Base-by-base conservation (phyloP, 1,284 basidiomycete species). In the Puccinia horiana region DNA sequence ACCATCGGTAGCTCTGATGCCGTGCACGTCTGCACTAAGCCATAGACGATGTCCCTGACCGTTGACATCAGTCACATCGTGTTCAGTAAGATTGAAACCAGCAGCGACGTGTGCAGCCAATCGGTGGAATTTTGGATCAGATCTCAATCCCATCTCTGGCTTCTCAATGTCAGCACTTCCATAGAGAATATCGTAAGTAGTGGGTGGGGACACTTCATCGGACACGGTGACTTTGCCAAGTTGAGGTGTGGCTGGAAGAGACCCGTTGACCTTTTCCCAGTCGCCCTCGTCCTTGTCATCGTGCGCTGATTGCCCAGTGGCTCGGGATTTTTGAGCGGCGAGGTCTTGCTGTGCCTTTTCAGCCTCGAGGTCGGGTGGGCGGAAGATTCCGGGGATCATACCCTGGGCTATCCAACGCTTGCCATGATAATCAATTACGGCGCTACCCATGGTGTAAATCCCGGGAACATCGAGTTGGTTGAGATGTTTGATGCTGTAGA, bases 171-270 rank as follows among this genome's bases (percentile, higher is more conserved):
- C 89, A 83, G 90, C 89, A 82, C 88, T 87, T 78, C 90, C 90
- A 86, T 91, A 90, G 85, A 90, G 88, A 86, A 89, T 89, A 54
- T 82, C 89, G 85, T 77, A 88, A 88, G 84, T 88, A 87, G 72
- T 88, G 87, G 44, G 87, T 83, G 72, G 86, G 84, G 67, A 86
- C 85, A 83, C 86, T 49, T 77, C 58, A 20, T 67, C 75, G 85
- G 49, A 84, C 84, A 83, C 86, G 85, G 44, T 83, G 83, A 56
- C 85, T 84, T 35, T 84, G 84, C 1, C 83, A 92, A 91, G 42
- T 91, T 91, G 75, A 89, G 85, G 74, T 92, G 92, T 88, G 93
- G 92, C 89, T 92, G 92, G 81, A 92, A 91, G 42, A 92, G 92
- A 85, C 92, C 90, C 88, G 92, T 92, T 26, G 84, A 85, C 82